These are phyloP conservation scores for Blastomyces parvus DNA, from an alignment of 2,329 filamentous ascomycete species.

Conservation along the genomic window DNA sequence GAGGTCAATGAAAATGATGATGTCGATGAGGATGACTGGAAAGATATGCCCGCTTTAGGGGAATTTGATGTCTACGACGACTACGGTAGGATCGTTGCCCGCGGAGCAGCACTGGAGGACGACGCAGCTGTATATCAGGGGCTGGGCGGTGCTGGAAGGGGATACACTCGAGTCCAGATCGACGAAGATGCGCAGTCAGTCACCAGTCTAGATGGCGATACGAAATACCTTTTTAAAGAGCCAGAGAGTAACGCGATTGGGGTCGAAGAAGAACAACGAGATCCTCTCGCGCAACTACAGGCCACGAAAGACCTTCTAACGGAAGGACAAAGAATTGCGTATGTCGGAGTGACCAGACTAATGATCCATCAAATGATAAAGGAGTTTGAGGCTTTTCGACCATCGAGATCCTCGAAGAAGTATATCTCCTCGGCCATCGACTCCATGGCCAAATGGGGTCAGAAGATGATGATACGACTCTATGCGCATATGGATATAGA, in stretches of 20 bases:
- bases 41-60: slow-evolving; percentile 87
- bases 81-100: slow-evolving; percentile 75
- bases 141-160: slow-evolving; percentile 82
- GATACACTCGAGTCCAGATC: slow-evolving; percentile 88
- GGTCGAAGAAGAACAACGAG: slow-evolving; percentile 67
- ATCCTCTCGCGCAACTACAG: slow-evolving; percentile 82
- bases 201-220: slow-evolving; percentile 96
- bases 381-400: slow-evolving; percentile 51
- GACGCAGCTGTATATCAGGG: slow-evolving; percentile 65
- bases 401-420: slow-evolving; percentile 61
- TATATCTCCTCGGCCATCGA: slow-evolving; percentile 60
- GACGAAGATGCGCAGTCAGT: slow-evolving; percentile 91
- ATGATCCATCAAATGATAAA: slow-evolving; percentile 69
- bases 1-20: slow-evolving; percentile 44
- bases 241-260: slow-evolving; percentile 53
- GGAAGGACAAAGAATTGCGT: slow-evolving; percentile 90
- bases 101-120: slow-evolving; percentile 60
- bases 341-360: slow-evolving; percentile 80
- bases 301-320: slow-evolving; percentile 92
- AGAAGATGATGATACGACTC: slow-evolving; percentile 94
- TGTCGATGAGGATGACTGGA: slow-evolving; percentile 67
- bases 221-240: slow-evolving; percentile 86
- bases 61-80: slow-evolving; percentile 95
- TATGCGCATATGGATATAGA: slow-evolving; percentile 97
- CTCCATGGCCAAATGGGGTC: slow-evolving; percentile 86